Evolutionary conservation across 495 filamentous ascomycete genomes (phyloP).

Genomic region (Xeromyces bisporus): DNA sequence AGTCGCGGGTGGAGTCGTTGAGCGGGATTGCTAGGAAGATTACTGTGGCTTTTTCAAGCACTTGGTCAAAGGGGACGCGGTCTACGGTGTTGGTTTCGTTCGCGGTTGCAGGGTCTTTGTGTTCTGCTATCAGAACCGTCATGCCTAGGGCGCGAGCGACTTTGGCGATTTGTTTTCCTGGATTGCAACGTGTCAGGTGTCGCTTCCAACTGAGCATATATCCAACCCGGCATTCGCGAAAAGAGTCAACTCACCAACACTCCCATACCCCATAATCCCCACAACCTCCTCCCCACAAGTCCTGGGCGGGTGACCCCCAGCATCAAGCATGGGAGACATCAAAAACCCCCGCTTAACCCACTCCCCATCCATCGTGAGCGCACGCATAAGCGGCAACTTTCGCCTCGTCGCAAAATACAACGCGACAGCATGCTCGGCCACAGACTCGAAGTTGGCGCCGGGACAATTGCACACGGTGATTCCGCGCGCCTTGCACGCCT

Average conservation of each 20-base stretch:
- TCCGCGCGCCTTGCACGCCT: constrained; percentile 28
- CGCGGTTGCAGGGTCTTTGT: constrained; percentile 17
- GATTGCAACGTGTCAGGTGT: constrained; percentile 3
- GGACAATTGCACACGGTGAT: constrained; percentile 34
- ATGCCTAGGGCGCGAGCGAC: constrained; percentile 14
- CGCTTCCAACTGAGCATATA: not conserved
- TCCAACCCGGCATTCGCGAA: not conserved
- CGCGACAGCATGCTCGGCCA: constrained; percentile 36
- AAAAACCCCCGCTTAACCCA: constrained; percentile 9
- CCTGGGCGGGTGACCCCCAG: constrained; percentile 8
- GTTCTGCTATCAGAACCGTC: constrained; percentile 18
- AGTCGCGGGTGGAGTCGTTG: constrained; percentile 25
- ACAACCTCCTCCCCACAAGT: constrained; percentile 17
- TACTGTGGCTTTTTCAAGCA: constrained; percentile 29
- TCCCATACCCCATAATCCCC: constrained; percentile 18
- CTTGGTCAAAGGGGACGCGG: constrained; percentile 28
- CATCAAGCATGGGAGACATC: constrained; percentile 9
- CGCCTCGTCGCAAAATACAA: constrained; percentile 37
- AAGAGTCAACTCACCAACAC: constrained; percentile 12
- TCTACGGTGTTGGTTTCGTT: constrained; percentile 3
- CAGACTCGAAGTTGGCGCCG: constrained; percentile 31
- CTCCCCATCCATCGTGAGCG: constrained; percentile 14
- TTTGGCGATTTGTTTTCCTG: constrained; percentile 14
- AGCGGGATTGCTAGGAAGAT: constrained; percentile 32
- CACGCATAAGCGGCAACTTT: constrained; percentile 25